These are phyloP conservation scores for Candida smagusa DNA, from an alignment of 1,139 yeast species.

Conservation along the genomic window DNA sequence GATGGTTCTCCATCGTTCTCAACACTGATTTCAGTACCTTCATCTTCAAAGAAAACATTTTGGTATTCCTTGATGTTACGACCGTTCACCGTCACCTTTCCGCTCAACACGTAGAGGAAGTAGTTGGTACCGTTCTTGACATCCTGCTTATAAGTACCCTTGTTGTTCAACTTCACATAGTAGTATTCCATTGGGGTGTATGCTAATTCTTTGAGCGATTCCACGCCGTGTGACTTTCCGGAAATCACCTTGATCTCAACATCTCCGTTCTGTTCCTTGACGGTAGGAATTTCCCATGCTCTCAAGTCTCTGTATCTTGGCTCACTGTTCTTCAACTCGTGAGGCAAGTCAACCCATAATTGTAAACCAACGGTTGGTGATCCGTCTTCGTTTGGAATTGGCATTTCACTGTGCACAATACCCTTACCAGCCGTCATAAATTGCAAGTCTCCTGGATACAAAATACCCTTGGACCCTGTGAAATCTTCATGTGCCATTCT, in stretches of 20 bases:
- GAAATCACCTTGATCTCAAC: conserved; percentile 71
- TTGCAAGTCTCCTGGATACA: conserved; percentile 84
- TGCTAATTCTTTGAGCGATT: conserved; percentile 73
- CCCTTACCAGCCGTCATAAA: conserved; percentile 96
- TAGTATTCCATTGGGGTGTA: conserved; percentile 81
- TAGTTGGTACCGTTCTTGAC: conserved; percentile 66
- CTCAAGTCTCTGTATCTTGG: conserved; percentile 84
- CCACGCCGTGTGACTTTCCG: conserved; percentile 76
- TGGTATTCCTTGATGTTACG: conserved; percentile 43
- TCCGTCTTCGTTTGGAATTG: conserved; percentile 61
- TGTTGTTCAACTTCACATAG: conserved; percentile 66
- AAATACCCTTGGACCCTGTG: conserved; percentile 76
- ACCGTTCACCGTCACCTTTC: conserved; percentile 46
- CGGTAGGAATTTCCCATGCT: conserved; percentile 67
- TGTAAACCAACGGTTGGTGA: conserved; percentile 70
- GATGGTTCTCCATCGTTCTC: conserved; percentile 43
- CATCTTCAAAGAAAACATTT: conserved; percentile 61
- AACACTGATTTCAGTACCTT: conserved; percentile 49
- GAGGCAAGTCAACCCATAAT: conserved; percentile 89
- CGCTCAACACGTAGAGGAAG: conserved; percentile 68
- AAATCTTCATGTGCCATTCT: conserved; percentile 89
- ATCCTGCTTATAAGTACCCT: conserved; percentile 62
- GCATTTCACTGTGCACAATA: conserved; percentile 83
- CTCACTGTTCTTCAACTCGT: conserved; percentile 57
- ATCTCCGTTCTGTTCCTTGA: conserved; percentile 65